Evolutionary conservation across 768 basidiomycete species (phyloP), one percentile per base, ranked within the genome.

Genomic region (Serendipita indica): DNA sequence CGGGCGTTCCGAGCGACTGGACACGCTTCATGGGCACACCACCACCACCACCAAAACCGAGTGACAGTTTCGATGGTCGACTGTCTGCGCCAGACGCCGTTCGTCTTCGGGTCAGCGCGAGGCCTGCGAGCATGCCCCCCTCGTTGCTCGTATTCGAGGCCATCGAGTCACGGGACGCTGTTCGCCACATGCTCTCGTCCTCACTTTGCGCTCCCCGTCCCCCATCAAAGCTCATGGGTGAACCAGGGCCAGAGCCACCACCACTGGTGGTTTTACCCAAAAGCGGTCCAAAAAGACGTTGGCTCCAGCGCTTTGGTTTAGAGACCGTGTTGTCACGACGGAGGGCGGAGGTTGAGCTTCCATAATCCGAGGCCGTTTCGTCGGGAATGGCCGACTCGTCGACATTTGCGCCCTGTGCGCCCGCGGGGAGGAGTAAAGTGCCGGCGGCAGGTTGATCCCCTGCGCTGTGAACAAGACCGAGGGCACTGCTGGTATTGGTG

Each of bases 391-490:
- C n/a, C n/a, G n/a, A n/a, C n/a, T n/a, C n/a, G n/a, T n/a, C n/a
- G n/a, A n/a, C n/a, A n/a, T n/a, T n/a, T n/a, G n/a, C n/a, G n/a
- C n/a, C n/a, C 76, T 62, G 73, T 74, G 58, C 71, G 37, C 41
- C 63, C 54, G 57, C 68, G 52, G 27, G 60, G 39, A 57, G 60
- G 13, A 65, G 58, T 10, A 63, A 65, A 12, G 62, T 30, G 33
- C 59, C 62, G 57, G 60, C 33, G 64, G n/a, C 41, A 62, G 20
- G 62, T 64, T n/a, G n/a, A n/a, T n/a, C n/a, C n/a, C n/a, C n/a
- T n/a, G n/a, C n/a, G n/a, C n/a, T n/a, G n/a, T n/a, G n/a, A n/a
- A n/a, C n/a, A 71, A 5, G 69, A 65, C 33, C 63, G 33, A 67
- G 65, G 33, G 22, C 12, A 46, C 14, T 37, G 2, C 60, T 56